Evolutionary conservation across 148 eudicot species (phyloP), one percentile per base, ranked within the genome.

Genomic region (Amaranthus cruentus): DNA sequence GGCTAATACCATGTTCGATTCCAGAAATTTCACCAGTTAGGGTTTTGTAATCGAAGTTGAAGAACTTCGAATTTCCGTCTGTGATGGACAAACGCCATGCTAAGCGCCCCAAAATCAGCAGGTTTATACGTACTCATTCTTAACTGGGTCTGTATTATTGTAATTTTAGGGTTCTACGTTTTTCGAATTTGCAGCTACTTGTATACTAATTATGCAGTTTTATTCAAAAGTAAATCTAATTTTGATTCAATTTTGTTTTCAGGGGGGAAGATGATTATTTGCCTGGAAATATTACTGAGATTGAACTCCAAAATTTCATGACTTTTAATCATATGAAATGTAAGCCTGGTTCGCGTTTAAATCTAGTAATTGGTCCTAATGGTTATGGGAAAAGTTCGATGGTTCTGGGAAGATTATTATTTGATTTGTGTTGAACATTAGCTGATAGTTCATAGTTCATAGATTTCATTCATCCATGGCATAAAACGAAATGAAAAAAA

Each of bases 321-420:
- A 94, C 98, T 6, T 94, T 94, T 81, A 82, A 72, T 71, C 67
- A 83, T 65, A 66, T 89, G 78, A 91, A 72, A 73, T 91, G 97
- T 80, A 87, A 84, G 74, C 98, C 98, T 3, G 93, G 86, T 11
- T 83, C 98, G 4, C 91, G 98, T 9, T 83, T 94, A 66, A 94
- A 91, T 81, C 88, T 94, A 47, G 96, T 91, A 11, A 88, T 94
- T 72, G 98, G 98, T 52, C 98, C 98, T 4, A 94, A 94, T 79
- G 98, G 98, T 10, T 89, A 97, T 0, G 98, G 98, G 2, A 94
- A 94, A 72, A 94, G 98, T 79, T 94, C 98, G 55, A 81, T 94
- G 56, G 97, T 91, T 12, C n/a, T n/a, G n/a, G n/a, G n/a, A n/a
- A n/a, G n/a, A n/a, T n/a, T n/a, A n/a, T n/a, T n/a, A n/a, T n/a